These are phyloP conservation scores for Diplosphaera chodatii DNA, from an alignment of 139 green algal genomes.

Conservation along the genomic window DNA sequence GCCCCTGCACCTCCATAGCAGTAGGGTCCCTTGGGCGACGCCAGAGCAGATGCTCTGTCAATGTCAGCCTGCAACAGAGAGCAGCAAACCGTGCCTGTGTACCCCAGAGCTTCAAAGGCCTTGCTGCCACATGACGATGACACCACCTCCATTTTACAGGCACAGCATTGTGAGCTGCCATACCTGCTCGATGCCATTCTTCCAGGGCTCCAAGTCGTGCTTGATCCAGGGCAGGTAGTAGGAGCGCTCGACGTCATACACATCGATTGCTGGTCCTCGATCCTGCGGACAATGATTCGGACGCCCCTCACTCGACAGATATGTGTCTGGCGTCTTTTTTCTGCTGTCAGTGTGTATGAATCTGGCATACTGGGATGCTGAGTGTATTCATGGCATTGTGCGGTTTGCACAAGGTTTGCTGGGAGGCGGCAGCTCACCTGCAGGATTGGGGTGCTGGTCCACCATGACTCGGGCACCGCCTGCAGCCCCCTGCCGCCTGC, in stretches of 20 bases:
- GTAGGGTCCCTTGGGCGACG: not conserved
- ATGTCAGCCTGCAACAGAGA: not conserved
- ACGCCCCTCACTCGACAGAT: too few species aligned
- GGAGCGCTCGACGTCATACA: slow-evolving; percentile 1
- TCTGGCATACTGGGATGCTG: too few species aligned
- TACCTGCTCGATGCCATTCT: slow-evolving; percentile 15
- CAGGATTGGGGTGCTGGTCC: not conserved
- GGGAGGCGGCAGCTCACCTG: too few species aligned
- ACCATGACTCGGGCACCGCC: not conserved
- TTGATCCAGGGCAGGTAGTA: slow-evolving; percentile 17
- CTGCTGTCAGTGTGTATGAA: too few species aligned
- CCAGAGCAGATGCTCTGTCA: not conserved
- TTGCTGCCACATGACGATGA: too few species aligned
- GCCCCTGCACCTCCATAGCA: slow-evolving; percentile 5
- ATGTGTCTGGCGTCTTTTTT: too few species aligned
- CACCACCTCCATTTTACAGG: too few species aligned
- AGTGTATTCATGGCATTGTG: too few species aligned
- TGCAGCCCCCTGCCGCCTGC: not conserved
- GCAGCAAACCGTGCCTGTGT: too few species aligned
- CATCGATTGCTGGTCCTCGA: not conserved
- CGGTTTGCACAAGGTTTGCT: too few species aligned
- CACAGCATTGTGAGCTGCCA: too few species aligned
- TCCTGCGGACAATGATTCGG: not conserved
- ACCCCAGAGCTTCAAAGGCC: too few species aligned
- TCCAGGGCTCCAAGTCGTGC: slow-evolving; percentile 22